phyloP scores from a whole-genome alignment of 768 basidiomycete genomes.

The Xanthoconium purpureum region DNA sequence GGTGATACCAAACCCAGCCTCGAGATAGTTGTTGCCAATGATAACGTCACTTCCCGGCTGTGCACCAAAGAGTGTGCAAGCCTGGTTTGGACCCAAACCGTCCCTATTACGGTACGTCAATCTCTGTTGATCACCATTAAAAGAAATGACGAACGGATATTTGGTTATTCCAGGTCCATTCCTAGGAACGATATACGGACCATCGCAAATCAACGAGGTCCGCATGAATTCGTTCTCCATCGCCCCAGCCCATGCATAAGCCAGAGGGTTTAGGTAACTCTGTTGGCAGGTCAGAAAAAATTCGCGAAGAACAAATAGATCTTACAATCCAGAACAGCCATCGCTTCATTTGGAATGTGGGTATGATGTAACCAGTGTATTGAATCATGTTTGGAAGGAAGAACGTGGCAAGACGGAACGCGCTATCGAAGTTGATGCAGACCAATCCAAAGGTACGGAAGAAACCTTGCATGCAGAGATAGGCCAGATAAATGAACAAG shows the following conservation, averaged over 20 bases:
- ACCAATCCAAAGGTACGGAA: constrained; percentile 71
- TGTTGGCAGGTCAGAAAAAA: constrained; percentile 9
- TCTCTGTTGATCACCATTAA: neutral
- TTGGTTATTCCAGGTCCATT: constrained; percentile 52
- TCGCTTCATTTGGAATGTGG: constrained; percentile 65
- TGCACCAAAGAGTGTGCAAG: constrained; percentile 74
- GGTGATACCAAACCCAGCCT: constrained; percentile 49
- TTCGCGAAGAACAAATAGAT: constrained; percentile 5
- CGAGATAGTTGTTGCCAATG: constrained; percentile 59
- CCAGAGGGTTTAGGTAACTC: constrained; percentile 79
- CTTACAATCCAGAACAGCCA: constrained; percentile 86
- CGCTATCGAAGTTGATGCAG: constrained; percentile 52
- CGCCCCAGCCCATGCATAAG: constrained; percentile 70
- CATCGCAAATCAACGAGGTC: constrained; percentile 61
- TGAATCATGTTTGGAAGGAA: constrained; percentile 75
- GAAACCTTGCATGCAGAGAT: constrained; percentile 77
- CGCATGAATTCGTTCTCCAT: constrained; percentile 88
- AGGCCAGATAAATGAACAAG: constrained; percentile 61
- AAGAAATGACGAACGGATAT: constrained; percentile 54
- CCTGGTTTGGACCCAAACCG: constrained; percentile 62
- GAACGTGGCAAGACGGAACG: constrained; percentile 56
- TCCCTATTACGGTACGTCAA: constrained; percentile 37
- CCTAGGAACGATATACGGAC: constrained; percentile 60
- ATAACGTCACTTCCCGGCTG: constrained; percentile 52
- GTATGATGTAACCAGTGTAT: constrained; percentile 71